Base-by-base conservation (phyloP, 805 yeast genomes). In the Lachancea waltii region DNA sequence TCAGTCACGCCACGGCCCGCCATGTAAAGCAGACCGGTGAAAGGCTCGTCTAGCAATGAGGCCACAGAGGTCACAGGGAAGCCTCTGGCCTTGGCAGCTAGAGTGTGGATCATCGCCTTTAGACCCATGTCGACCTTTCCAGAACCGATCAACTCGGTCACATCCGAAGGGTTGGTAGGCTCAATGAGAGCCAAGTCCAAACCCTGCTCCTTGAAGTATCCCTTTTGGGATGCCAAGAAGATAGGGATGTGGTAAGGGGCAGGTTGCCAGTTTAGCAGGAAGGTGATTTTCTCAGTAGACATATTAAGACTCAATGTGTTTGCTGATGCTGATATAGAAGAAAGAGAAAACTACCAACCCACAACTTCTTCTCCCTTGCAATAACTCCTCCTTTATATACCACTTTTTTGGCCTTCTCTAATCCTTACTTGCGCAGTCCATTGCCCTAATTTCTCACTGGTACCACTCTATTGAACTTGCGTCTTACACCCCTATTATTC, bases 61-160 rank as follows among this genome's bases (percentile, higher is more conserved):
- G 73, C 79, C 35, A 73, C 67, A 11, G 78, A 70, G 15, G 77
- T 74, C 16, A 73, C 77, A 20, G 75, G 75, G 51, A 62, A 73
- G 7, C 77, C 77, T 44, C 79, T 65, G 9, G 79, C 79, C 51
- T 72, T 73, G 17, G 77, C 79, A 38, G 79, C 79, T 42, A 73
- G 58, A 4, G 79, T 73, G 49, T 73, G 79, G 47, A 73, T 72
- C 79, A 73, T 73, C 30, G 79, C 79, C 52, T 73, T 73, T 44
- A 73, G 61, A 10, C 79, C 79, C 75, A 73, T 70, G 56, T 73
- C 78, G 34, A 72, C 63, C 45, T 73, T 73, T 21, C 79, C 79
- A 1, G 73, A 65, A 5, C 79, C 79, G 53, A 73, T 69, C 43
- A 73, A 59, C 42, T 73, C 77, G 19, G 78, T 73, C 30, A 73